Conservation (phyloP, 352 stramenopile genomes). For the Pythium vanterpoolii region DNA sequence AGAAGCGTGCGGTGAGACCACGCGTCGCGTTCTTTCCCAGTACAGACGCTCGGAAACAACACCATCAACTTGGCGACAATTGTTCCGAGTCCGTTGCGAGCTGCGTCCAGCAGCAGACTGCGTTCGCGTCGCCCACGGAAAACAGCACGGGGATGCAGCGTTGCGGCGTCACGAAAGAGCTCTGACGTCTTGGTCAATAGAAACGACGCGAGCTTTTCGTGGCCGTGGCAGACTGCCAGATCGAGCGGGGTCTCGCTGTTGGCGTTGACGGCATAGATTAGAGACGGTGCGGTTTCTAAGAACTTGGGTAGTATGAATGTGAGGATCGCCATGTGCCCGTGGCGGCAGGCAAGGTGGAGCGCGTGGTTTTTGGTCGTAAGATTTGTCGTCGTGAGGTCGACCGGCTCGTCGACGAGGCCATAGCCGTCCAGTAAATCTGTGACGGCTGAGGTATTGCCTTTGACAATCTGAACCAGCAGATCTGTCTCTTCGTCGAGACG, state of each 20-base stretch:
- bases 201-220: conserved; percentile 55
- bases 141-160: conserved; percentile 1
- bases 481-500: conserved; percentile 37
- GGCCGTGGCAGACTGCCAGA: conserved; percentile 39
- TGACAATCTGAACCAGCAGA: conserved; percentile 48
- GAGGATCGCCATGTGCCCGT: conserved; percentile 47
- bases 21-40: conserved; percentile 35
- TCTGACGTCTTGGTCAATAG: conserved; percentile 50
- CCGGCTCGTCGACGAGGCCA: conserved; percentile 32
- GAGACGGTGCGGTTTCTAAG: conserved; percentile 19
- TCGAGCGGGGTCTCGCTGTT: conserved; percentile 41
- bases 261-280: conserved; percentile 40
- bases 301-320: conserved; percentile 48
- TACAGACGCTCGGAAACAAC: conserved; percentile 40
- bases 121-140: conserved; percentile 18
- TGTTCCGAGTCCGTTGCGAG: conserved; percentile 32
- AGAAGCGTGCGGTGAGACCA: conserved; percentile 46
- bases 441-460: conserved; percentile 47
- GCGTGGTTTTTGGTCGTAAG: conserved; percentile 34
- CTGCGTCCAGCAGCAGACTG: conserved; percentile 49
- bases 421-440: conserved; percentile 66
- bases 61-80: conserved; percentile 52
- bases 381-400: conserved; percentile 36
- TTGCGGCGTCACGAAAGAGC: conserved; percentile 27
- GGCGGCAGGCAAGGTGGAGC: conserved; percentile 47